A percentile compares a stretch with the other conserved stretches of the same genome.
Evolutionary conservation across 768 basidiomycete genomes (phyloP).

Genomic region (Mycena belliarum): DNA sequence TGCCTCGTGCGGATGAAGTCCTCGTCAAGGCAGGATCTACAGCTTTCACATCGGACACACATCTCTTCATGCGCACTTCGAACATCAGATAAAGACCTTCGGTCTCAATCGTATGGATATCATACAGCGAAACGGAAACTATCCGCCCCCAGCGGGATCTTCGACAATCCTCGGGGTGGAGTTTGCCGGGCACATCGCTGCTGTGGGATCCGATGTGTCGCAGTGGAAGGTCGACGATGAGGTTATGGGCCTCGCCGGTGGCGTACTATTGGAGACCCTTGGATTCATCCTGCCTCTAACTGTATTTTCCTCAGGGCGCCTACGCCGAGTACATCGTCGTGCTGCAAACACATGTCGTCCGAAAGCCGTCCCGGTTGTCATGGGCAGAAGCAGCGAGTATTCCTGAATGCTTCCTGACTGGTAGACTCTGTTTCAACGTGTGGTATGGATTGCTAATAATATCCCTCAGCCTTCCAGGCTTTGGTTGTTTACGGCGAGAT

Average conservation of each 20-base stretch:
- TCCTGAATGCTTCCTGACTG: constrained; percentile 88
- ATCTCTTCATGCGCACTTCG: background rate
- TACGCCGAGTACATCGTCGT: constrained; percentile 86
- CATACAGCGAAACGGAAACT: constrained; percentile 66
- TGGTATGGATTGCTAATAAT: background rate
- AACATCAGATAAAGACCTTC: constrained; percentile 69
- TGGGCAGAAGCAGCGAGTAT: constrained; percentile 88
- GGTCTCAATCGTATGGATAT: constrained; percentile 92
- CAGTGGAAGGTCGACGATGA: constrained; percentile 67
- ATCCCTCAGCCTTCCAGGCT: constrained; percentile 45
- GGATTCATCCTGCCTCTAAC: constrained; percentile 8
- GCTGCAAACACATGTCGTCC: constrained; percentile 63
- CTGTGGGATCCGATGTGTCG: constrained; percentile 51
- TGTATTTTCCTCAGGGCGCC: constrained; percentile 60
- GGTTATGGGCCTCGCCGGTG: constrained; percentile 77
- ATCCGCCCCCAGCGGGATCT: constrained; percentile 76
- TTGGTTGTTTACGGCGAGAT: constrained; percentile 67
- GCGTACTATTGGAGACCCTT: constrained; percentile 59
- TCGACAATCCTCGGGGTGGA: constrained; percentile 84
- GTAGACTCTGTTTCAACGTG: constrained; percentile 36
- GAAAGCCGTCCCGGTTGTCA: constrained; percentile 72
- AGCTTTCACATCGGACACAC: background rate
- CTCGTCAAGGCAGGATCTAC: constrained; percentile 69
- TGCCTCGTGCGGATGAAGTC: constrained; percentile 58
- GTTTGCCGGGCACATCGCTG: constrained; percentile 69